A percentile compares a stretch with the other conserved stretches of the same genome.
phyloP scores from a whole-genome alignment of 306 rosid species.

The Sindora glabra region DNA sequence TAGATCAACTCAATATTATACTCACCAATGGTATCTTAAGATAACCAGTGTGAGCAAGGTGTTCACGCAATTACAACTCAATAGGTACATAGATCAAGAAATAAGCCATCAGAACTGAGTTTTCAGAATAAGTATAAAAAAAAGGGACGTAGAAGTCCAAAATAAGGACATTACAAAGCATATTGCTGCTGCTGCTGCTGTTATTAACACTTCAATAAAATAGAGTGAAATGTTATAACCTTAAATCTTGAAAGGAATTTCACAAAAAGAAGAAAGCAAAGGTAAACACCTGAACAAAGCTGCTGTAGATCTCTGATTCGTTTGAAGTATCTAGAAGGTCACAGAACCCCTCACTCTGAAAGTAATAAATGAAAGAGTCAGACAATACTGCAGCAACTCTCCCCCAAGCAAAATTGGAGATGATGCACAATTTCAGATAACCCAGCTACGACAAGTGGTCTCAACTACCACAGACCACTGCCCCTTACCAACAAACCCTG shows the following conservation, averaged over 20 bases:
- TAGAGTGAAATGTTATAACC: not conserved
- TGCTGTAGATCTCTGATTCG: conserved; percentile 51
- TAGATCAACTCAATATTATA: conserved; percentile 1
- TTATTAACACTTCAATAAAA: not conserved
- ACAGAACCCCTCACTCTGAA: conserved; percentile 57
- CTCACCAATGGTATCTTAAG: conserved; percentile 77
- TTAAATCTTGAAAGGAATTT: not conserved
- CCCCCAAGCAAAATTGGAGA: not conserved
- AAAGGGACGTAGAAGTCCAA: not conserved
- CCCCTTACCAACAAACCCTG: too few relatives aligned
- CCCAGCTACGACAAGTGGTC: too few relatives aligned
- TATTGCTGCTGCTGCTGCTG: too few relatives aligned
- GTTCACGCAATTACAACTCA: conserved; percentile 39
- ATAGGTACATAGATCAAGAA: too few relatives aligned
- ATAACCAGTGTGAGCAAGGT: conserved; percentile 75
- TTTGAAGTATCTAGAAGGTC: conserved; percentile 35
- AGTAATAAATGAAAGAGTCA: conserved; percentile 1
- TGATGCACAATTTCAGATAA: too few relatives aligned
- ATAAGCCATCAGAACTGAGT: too few relatives aligned
- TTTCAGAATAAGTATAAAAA: too few relatives aligned
- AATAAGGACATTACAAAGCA: not conserved
- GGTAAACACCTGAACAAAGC: conserved; percentile 52
- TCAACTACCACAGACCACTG: too few relatives aligned
- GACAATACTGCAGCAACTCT: not conserved
- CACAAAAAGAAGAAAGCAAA: not conserved